Percentiles rank a stretch among this genome's conserved stretches.
Evolutionary conservation across 495 filamentous ascomycete species (phyloP).

Genomic region (Hypoxylon perforatum): DNA sequence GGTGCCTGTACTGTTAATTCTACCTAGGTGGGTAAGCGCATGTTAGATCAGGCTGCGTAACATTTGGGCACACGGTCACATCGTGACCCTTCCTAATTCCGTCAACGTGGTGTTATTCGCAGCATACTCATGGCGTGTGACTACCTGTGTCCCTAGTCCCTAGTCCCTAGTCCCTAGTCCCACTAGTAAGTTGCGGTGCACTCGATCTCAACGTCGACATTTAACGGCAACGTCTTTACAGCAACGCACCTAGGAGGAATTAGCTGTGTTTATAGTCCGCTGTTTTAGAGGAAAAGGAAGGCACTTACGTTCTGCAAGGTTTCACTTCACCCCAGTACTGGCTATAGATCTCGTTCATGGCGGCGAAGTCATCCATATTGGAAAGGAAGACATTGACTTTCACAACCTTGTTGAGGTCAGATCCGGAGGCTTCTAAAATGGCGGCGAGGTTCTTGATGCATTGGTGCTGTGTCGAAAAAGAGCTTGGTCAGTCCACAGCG

Average conservation of each 20-base stretch:
- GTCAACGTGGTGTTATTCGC: not conserved
- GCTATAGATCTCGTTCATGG: slow-evolving; percentile 82
- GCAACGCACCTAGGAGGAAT: slow-evolving; percentile 72
- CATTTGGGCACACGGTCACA: not conserved
- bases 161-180: slow-evolving; percentile 38
- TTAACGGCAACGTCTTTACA: slow-evolving; percentile 79
- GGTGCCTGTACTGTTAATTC: not conserved
- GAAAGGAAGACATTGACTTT: slow-evolving; percentile 77
- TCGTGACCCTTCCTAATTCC: not conserved
- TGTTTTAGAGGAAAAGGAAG: not conserved
- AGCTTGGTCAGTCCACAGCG: slow-evolving; percentile 47
- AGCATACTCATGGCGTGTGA: not conserved
- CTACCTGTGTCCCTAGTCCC: slow-evolving; percentile 24
- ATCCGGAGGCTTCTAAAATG: slow-evolving; percentile 73
- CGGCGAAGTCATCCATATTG: slow-evolving; percentile 74
- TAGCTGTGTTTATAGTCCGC: slow-evolving; percentile 43
- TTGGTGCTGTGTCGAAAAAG: slow-evolving; percentile 44
- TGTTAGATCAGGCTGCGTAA: not conserved
- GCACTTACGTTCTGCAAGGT: slow-evolving; percentile 66
- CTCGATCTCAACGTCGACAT: slow-evolving; percentile 83
- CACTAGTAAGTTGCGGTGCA: slow-evolving; percentile 59
- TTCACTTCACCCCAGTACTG: slow-evolving; percentile 72
- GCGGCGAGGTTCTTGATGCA: slow-evolving; percentile 71
- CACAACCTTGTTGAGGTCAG: slow-evolving; percentile 70
- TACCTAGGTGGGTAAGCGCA: not conserved